Conservation (phyloP, 441 rosid genomes). For the Gossypium aridum region DNA sequence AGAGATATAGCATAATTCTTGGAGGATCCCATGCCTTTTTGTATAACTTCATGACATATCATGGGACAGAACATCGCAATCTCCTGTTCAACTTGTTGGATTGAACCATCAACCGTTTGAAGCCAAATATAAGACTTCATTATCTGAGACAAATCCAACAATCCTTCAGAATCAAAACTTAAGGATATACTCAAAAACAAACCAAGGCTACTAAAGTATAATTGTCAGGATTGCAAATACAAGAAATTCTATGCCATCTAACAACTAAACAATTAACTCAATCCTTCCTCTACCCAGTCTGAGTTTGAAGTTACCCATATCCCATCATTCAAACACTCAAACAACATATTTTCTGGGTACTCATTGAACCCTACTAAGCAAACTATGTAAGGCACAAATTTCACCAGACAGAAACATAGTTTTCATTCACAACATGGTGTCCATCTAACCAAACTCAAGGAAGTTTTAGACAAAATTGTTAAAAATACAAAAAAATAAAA, state of each 20-base stretch:
- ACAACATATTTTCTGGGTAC: not conserved
- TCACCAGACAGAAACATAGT: not conserved
- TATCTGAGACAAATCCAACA: conserved; percentile 30
- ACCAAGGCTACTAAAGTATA: not conserved
- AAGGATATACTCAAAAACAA: not conserved
- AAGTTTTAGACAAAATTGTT: not conserved
- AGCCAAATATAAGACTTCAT: conserved; percentile 71
- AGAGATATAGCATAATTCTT: conserved; percentile 56
- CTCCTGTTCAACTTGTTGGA: conserved; percentile 74
- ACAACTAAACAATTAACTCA: not conserved
- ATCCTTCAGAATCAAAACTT: conserved; percentile 9
- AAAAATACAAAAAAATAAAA: not conserved
- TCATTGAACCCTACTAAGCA: not conserved
- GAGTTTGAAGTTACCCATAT: not conserved
- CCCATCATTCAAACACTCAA: not conserved
- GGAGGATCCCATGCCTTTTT: conserved; percentile 59
- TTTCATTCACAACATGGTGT: not conserved
- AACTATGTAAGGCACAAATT: not conserved
- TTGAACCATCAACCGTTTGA: conserved; percentile 60
- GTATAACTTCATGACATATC: conserved; percentile 63
- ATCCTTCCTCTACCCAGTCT: not conserved
- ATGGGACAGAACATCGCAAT: conserved; percentile 71
- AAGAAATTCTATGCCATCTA: not conserved
- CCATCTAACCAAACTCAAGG: not conserved
- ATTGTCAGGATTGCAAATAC: conserved; percentile 5